Evolutionary conservation across 352 stramenopile genomes (phyloP), one percentile per base, ranked within the genome.

Genomic region (Pythium brachiatum): DNA sequence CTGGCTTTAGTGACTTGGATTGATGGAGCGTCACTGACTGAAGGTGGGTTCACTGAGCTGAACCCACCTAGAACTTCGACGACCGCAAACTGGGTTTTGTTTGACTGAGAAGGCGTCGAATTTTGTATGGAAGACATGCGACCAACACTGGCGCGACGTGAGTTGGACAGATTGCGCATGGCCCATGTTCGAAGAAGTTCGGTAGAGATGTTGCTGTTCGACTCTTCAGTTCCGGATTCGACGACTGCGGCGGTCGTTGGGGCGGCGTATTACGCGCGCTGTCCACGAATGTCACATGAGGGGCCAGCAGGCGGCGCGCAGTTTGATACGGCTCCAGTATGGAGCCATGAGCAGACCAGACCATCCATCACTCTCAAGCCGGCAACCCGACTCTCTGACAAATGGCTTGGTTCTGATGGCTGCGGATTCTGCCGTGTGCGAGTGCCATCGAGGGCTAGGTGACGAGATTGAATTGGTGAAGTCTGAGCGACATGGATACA

Each of bases 401-500:
- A 64, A 64, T 61, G 56, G 38, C 52, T 57, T 52, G 12, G 2
- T 38, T n/a, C 50, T 57, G 51, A 69, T 69, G 63, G 63, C 47
- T 64, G 56, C 48, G 44, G 27, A 47, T 47, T 47, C 39, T 47
- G 18, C 20, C 39, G 39, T 47, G 39, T 21, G 3, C 39, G 39
- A 47, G 39, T 47, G 39, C 16, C 20, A 25, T n/a, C 18, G 27
- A 47, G 36, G 64, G 57, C 15, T 71, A 71, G 64, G 64, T 70
- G 62, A 69, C 57, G 62, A 64, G 64, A 41, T 65, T 53, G 38
- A 51, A 55, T 60, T 41, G 31, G 29, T 41, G 29, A 23, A 60
- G 32, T 61, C 57, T 61, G 56, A 41, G 52, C 52, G 57, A 71
- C 20, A 71, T 71, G 64, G 64, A 66, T 71, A 71, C 64, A 71